phyloP scores from a whole-genome alignment of 1,284 basidiomycete species.

The Golubevia pallescens region DNA sequence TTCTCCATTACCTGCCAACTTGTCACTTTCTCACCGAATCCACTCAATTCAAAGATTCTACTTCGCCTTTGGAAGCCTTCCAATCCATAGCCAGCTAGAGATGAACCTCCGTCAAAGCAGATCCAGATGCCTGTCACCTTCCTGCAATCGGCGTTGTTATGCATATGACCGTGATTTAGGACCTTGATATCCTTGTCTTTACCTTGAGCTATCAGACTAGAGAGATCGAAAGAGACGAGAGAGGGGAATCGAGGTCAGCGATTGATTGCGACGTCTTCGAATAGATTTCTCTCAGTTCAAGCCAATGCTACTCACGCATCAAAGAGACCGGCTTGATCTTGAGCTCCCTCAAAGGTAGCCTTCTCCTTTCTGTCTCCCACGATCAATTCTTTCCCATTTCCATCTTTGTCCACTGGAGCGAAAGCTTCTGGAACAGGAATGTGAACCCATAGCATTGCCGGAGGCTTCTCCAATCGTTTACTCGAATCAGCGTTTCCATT shows the following conservation, averaged over 20 bases:
- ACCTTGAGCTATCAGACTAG: not conserved
- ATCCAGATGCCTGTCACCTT: not conserved
- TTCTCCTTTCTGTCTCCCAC: constrained; percentile 31
- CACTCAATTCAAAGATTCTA: no score
- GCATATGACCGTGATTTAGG: constrained; percentile 36
- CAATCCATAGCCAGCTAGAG: no score
- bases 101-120: not conserved
- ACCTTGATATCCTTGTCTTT: constrained; percentile 19
- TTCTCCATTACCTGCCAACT: no score
- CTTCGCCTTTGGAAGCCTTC: no score
- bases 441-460: constrained; percentile 44
- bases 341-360: constrained; percentile 28
- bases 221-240: not conserved
- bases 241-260: constrained; percentile 1
- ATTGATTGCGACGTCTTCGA: not conserved
- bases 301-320: constrained; percentile 14
- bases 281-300: not conserved
- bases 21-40: no score
- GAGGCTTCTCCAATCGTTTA: constrained; percentile 20
- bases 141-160: not conserved
- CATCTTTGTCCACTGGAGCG: constrained; percentile 13
- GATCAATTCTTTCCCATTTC: constrained; percentile 5
- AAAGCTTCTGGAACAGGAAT: constrained; percentile 55
- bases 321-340: constrained; percentile 44
- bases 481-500: constrained; percentile 19